Percentiles rank a stretch among this genome's conserved stretches.
phyloP scores from a whole-genome alignment of 805 yeast genomes.

The Nakazawaea pomicola region DNA sequence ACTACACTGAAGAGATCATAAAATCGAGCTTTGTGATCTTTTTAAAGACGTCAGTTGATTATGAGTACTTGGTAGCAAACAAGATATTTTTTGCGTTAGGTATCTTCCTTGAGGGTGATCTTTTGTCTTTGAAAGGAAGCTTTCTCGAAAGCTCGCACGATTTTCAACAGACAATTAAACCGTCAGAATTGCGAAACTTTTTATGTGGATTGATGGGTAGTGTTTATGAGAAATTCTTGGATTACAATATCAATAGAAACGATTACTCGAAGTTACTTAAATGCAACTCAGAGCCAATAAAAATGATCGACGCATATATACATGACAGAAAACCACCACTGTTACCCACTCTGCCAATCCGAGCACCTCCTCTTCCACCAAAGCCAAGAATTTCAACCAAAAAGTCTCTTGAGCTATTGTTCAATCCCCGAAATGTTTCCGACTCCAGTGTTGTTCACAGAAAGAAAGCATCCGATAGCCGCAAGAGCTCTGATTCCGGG shows the following conservation, averaged over 20 bases:
- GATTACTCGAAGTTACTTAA: neutral
- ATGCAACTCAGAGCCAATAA: neutral
- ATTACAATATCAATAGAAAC: conserved; percentile 1
- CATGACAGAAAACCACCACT: neutral
- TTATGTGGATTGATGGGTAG: conserved; percentile 4
- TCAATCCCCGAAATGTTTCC: conserved; percentile 3
- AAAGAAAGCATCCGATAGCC: neutral
- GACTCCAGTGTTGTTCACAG: conserved; percentile 8
- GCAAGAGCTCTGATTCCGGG: conserved; percentile 1
- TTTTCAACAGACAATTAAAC: conserved; percentile 15
- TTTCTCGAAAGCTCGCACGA: conserved; percentile 19
- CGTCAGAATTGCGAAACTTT: conserved; percentile 9
- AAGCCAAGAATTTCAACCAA: neutral
- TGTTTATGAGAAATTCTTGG: conserved; percentile 4
- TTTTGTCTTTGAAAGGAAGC: conserved; percentile 17
- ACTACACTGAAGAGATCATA: conserved; percentile 48
- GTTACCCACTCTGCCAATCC: neutral
- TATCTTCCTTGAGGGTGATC: conserved; percentile 33
- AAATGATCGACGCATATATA: conserved; percentile 1
- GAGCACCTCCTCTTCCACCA: neutral
- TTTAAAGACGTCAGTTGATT: conserved; percentile 49
- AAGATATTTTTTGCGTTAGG: conserved; percentile 44
- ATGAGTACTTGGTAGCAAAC: conserved; percentile 28
- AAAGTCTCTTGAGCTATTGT: conserved; percentile 5
- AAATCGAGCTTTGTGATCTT: conserved; percentile 64